A percentile compares a stretch with the other conserved stretches of the same genome.
phyloP scores from a whole-genome alignment of 768 basidiomycete species.

The Tulasnella calospora region DNA sequence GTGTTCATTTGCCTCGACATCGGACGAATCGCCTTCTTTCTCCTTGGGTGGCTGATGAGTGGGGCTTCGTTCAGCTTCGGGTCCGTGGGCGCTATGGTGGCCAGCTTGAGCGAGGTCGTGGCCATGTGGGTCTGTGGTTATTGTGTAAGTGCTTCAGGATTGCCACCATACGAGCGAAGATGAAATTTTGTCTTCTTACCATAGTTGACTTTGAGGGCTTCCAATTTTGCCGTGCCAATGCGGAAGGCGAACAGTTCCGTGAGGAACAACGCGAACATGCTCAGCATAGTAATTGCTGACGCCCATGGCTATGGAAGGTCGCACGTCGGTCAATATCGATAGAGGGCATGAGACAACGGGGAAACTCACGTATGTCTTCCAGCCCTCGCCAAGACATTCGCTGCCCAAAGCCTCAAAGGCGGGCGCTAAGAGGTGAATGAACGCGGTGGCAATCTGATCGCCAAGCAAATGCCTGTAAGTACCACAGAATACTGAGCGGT shows the following conservation, averaged over 20 bases:
- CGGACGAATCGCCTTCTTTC: not conserved
- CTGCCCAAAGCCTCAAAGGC: constrained; percentile 66
- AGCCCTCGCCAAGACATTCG: constrained; percentile 62
- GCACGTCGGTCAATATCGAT: not conserved
- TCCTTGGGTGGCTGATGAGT: not conserved
- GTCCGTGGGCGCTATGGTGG: constrained; percentile 25
- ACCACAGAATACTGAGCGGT: not conserved
- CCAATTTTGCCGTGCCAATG: constrained; percentile 71
- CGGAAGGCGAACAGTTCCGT: constrained; percentile 83
- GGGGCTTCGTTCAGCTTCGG: constrained; percentile 1
- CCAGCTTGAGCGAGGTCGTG: constrained; percentile 59
- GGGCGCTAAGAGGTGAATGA: constrained; percentile 76
- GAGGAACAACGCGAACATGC: constrained; percentile 80
- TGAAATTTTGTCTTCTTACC: constrained; percentile 3
- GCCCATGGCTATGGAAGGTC: constrained; percentile 60
- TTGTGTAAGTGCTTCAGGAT: not conserved
- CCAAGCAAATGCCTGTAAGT: not conserved
- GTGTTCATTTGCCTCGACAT: constrained; percentile 29
- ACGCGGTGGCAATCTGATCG: constrained; percentile 77
- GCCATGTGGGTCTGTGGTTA: constrained; percentile 36
- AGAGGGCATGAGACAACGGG: not conserved
- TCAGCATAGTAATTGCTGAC: constrained; percentile 70
- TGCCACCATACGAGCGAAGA: constrained; percentile 21
- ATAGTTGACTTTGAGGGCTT: constrained; percentile 39
- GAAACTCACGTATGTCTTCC: constrained; percentile 61